Conservation (phyloP, 208 protist genomes). For the Acanthamoeba castellanii region DNA sequence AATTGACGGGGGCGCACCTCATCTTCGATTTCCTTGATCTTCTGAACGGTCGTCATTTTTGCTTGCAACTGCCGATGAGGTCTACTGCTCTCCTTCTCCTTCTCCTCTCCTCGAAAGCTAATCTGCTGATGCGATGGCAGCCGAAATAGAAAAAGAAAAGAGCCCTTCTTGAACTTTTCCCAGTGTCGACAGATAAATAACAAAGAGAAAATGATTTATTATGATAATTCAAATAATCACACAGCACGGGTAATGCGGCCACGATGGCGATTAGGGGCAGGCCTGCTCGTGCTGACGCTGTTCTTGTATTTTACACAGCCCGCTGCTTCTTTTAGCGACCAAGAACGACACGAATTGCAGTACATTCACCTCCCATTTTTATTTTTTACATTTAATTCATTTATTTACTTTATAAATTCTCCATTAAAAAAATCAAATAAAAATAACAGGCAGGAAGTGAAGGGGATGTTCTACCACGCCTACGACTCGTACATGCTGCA, state of each 20-base stretch:
- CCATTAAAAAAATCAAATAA: not conserved
- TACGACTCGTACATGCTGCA: conserved; percentile 92
- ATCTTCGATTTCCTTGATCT: conserved; percentile 97
- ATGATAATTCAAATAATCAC: no score
- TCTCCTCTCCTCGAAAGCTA: no score
- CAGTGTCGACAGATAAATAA: no score
- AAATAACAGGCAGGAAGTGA: conserved; percentile 81
- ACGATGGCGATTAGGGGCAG: no score
- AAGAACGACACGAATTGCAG: not conserved
- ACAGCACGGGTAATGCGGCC: no score
- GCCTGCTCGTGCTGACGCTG: no score
- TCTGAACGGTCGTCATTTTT: conserved; percentile 85
- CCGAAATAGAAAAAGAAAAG: not conserved
- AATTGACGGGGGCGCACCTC: conserved; percentile 79
- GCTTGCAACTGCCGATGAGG: no score
- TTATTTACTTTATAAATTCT: not conserved
- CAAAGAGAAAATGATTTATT: no score
- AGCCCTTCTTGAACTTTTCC: not conserved
- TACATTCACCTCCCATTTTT: not conserved
- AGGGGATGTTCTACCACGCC: conserved; percentile 93
- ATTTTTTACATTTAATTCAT: not conserved
- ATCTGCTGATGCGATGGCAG: no score
- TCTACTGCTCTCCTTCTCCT: no score
- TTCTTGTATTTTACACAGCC: no score
- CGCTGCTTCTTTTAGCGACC: not conserved